phyloP scores from a whole-genome alignment of 1,284 basidiomycete genomes.

The Hemileia vastatrix region DNA sequence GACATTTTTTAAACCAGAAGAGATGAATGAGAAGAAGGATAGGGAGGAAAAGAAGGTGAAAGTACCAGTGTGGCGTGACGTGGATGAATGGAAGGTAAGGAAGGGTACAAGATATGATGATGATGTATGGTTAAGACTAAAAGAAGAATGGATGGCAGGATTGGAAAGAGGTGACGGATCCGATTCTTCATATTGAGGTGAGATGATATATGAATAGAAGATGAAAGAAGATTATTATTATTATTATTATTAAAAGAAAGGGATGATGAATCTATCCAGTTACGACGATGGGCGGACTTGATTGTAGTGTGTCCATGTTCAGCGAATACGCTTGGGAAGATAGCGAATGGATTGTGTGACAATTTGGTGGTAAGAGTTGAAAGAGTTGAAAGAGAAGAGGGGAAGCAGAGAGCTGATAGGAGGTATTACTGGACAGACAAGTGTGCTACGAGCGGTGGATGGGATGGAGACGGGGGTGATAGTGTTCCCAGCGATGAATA shows the following conservation, averaged over 20 bases:
- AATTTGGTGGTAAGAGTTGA: constrained; percentile 63
- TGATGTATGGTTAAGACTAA: not conserved
- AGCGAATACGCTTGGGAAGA: constrained; percentile 88
- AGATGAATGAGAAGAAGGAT: constrained; percentile 49
- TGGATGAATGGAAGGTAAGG: constrained; percentile 77
- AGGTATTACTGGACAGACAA: constrained; percentile 56
- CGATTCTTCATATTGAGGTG: constrained; percentile 85
- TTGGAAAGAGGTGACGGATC: constrained; percentile 69
- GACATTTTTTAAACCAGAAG: constrained; percentile 60
- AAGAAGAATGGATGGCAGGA: constrained; percentile 38
- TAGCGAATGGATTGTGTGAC: constrained; percentile 77
- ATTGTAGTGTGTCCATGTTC: constrained; percentile 90
- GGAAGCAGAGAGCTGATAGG: not conserved
- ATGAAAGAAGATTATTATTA: too few species aligned
- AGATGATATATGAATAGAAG: too few species aligned
- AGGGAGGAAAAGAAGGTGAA: constrained; percentile 43
- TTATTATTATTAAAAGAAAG: too few species aligned
- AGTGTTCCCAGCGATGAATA: constrained; percentile 97
- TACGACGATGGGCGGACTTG: constrained; percentile 89
- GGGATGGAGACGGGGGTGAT: constrained; percentile 66
- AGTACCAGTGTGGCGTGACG: constrained; percentile 72
- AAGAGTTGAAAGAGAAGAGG: not conserved
- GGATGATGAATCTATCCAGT: constrained; percentile 45
- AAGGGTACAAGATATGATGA: too few species aligned
- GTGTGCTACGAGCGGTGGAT: constrained; percentile 72